Evolutionary conservation across 2,329 filamentous ascomycete genomes (phyloP).

Genomic region (Dissoconium aciculare): DNA sequence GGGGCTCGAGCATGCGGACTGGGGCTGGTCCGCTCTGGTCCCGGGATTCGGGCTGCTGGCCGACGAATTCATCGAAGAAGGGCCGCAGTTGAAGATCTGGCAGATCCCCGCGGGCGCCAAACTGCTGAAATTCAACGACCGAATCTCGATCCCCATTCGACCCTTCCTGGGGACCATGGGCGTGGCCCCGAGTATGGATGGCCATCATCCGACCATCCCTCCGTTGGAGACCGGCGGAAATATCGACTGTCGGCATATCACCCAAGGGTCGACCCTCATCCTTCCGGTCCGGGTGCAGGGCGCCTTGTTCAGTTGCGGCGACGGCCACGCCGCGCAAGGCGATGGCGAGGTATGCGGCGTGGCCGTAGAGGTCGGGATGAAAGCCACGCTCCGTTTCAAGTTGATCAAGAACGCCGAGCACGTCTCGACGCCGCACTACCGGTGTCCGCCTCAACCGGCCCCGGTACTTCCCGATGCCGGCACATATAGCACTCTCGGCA

Average conservation of each 20-base stretch:
- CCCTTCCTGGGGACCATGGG: slow-evolving; percentile 15
- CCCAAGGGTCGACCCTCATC: slow-evolving; percentile 8
- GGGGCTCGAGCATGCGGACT: slow-evolving; percentile 8
- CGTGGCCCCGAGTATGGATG: slow-evolving; percentile 8
- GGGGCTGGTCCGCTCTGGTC: slow-evolving; percentile 12
- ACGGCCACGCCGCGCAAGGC: slow-evolving; percentile 13
- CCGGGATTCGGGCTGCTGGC: slow-evolving; percentile 10
- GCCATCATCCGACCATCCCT: slow-evolving; percentile 9
- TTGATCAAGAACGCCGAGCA: slow-evolving; percentile 8
- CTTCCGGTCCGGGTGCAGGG: slow-evolving; percentile 8
- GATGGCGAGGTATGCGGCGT: slow-evolving; percentile 12
- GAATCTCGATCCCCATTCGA: slow-evolving; percentile 8
- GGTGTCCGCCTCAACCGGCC: slow-evolving; percentile 5
- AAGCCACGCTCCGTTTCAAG: slow-evolving; percentile 8
- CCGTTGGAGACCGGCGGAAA: slow-evolving; percentile 12
- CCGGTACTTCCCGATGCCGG: slow-evolving; percentile 8
- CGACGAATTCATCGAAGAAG: slow-evolving; percentile 9
- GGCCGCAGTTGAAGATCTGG: slow-evolving; percentile 10
- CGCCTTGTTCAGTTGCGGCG: slow-evolving; percentile 12
- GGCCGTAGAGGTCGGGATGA: slow-evolving; percentile 11
- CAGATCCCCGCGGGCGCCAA: slow-evolving; percentile 4
- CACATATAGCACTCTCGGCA: slow-evolving; percentile 11
- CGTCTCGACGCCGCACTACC: slow-evolving; percentile 9
- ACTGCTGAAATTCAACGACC: slow-evolving; percentile 6
- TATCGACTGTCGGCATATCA: slow-evolving; percentile 13